Evolutionary conservation across 768 basidiomycete species (phyloP).

Genomic region (Lepiota venenata): DNA sequence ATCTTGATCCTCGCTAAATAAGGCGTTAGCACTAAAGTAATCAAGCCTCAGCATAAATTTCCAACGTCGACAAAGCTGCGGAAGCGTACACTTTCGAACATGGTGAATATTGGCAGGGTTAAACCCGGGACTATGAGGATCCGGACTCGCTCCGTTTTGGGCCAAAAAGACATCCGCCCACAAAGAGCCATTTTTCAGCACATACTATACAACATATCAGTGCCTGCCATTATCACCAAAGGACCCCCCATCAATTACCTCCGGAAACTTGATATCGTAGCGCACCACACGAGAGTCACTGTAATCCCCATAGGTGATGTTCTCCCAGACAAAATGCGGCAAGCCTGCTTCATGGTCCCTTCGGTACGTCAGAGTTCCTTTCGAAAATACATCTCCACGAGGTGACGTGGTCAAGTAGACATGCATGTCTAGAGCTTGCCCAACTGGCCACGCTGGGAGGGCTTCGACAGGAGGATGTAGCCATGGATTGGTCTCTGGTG

Average conservation of each 20-base stretch:
- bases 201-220: conserved; percentile 42
- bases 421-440: conserved; percentile 63
- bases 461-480: conserved; percentile 53
- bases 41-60: background rate
- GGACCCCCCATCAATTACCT: conserved; percentile 38
- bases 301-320: conserved; percentile 78
- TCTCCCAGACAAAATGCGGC: conserved; percentile 73
- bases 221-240: conserved; percentile 1
- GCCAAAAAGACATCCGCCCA: conserved; percentile 84
- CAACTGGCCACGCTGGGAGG: conserved; percentile 57
- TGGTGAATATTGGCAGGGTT: conserved; percentile 60
- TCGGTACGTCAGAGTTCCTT: conserved; percentile 47
- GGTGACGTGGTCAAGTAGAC: conserved; percentile 71
- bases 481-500: conserved; percentile 40
- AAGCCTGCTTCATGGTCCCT: conserved; percentile 47
- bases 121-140: conserved; percentile 55
- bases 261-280: conserved; percentile 62
- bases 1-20: conserved; percentile 70
- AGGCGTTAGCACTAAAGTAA: conserved; percentile 71
- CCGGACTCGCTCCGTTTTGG: conserved; percentile 59
- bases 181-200: conserved; percentile 73
- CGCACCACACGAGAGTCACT: conserved; percentile 54
- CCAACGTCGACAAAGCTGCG: conserved; percentile 4
- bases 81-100: conserved; percentile 64
- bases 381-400: conserved; percentile 54